Evolutionary conservation across 495 filamentous ascomycete genomes (phyloP).

Genomic region (Podospora pseudocomata): DNA sequence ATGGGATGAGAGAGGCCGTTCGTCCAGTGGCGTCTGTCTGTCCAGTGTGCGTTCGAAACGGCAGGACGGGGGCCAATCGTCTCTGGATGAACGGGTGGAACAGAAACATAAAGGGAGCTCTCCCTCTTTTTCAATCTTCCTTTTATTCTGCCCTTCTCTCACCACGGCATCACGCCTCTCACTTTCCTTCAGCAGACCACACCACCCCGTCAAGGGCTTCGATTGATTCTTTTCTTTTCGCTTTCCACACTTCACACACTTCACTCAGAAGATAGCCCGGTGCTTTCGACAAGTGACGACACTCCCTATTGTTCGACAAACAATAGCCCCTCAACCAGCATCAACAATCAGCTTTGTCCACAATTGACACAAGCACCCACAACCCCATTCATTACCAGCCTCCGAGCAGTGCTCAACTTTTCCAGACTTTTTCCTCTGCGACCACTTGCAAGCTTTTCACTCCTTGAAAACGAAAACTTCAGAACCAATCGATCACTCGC

Average conservation of each 20-base stretch:
- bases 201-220: conserved; percentile 14
- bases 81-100: conserved; percentile 16
- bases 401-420: conserved; percentile 26
- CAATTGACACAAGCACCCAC: neutral
- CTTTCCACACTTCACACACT: conserved; percentile 11
- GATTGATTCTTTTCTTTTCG: conserved; percentile 18
- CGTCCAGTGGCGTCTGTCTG: conserved; percentile 20
- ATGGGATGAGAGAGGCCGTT: conserved; percentile 18
- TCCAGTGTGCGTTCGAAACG: conserved; percentile 24
- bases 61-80: conserved; percentile 24
- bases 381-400: conserved; percentile 5
- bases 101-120: conserved; percentile 32
- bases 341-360: conserved; percentile 7
- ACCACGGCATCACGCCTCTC: conserved; percentile 25
- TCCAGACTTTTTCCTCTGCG: neutral
- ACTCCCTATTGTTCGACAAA: conserved; percentile 8
- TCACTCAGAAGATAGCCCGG: conserved; percentile 16
- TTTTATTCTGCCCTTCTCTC: conserved; percentile 17
- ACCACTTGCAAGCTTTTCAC: conserved; percentile 1
- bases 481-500: conserved; percentile 11
- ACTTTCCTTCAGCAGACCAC: conserved; percentile 20
- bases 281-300: conserved; percentile 21
- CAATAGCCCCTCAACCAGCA: conserved; percentile 16
- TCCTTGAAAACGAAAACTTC: conserved; percentile 5
- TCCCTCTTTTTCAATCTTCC: conserved; percentile 13